These are phyloP conservation scores for Fusarium foetens DNA, from an alignment of 2,329 filamentous ascomycete genomes.

Conservation along the genomic window DNA sequence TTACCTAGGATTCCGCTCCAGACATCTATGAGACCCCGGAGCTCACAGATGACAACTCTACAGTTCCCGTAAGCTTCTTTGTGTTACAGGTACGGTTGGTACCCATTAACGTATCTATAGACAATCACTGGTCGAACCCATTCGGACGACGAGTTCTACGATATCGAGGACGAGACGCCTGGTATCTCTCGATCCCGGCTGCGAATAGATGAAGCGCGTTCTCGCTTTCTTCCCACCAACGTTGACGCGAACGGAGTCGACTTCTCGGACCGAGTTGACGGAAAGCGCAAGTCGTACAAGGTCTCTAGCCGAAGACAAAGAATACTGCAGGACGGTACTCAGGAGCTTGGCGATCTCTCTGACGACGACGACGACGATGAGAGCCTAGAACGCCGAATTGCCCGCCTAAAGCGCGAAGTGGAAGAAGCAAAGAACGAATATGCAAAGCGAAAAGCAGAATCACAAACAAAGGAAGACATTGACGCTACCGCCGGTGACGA, in stretches of 20 bases:
- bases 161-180: conserved; percentile 69
- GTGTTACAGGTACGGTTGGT: background rate
- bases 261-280: conserved; percentile 88
- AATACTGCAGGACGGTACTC: conserved; percentile 69
- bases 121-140: conserved; percentile 65
- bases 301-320: conserved; percentile 75
- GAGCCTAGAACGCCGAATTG: conserved; percentile 79
- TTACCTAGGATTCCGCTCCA: conserved; percentile 80
- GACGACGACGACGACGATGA: conserved; percentile 79
- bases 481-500: conserved; percentile 54
- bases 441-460: conserved; percentile 62
- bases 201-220: conserved; percentile 81
- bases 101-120: conserved; percentile 50
- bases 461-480: conserved; percentile 57
- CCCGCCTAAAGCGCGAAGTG: conserved; percentile 83
- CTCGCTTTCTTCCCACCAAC: conserved; percentile 77
- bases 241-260: conserved; percentile 83
- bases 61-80: conserved; percentile 72
- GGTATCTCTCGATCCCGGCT: conserved; percentile 81
- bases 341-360: conserved; percentile 78
- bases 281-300: conserved; percentile 85
- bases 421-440: conserved; percentile 76
- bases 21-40: conserved; percentile 98
- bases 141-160: conserved; percentile 71
- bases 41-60: conserved; percentile 88